Base-by-base conservation (phyloP, 257 asterid genomes). In the Scutellaria baicalensis region DNA sequence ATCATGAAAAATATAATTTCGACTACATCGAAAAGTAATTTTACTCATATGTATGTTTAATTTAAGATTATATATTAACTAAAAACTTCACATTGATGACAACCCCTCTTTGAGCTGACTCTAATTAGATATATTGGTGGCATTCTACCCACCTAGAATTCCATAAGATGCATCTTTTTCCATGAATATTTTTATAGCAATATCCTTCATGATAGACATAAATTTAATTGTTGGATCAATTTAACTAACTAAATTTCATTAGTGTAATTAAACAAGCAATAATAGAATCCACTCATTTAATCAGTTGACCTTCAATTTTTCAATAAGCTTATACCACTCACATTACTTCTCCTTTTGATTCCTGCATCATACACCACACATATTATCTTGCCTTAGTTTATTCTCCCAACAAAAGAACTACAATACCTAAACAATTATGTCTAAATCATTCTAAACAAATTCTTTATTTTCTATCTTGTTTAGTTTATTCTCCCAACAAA, bases 271-370 rank as follows among this genome's bases (percentile, higher is more conserved):
- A 70, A 20, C 51, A 23, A 43, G 9, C 13, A 44, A 36, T 36
- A 2, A 23, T 40, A 40, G 9, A 14, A 62, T n/a, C 45, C 45
- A 64, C 55, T 40, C 20, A 40, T 50, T 58, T 20, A 1, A 14
- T 50, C n/a, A 69, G 77, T 77, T 71, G 70, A 59, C 77, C 64
- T 51, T 75, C 49, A 52, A 69, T 63, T 51, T 31, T 6, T 27
- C 33, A 27, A 14, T 11, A 65, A 50, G 9, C 18, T 3, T 2
- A 9, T 16, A 6, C 52, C 59, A 72, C 70, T 13, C 8, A 20
- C 13, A 17, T 2, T 20, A 73, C 10, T 58, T 50, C 14, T 33
- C 51, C 38, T 59, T 50, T 52, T 40, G 52, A 31, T 36, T 68
- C 17, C 64, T 69, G 61, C 71, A 35, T 54, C 67, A 38, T 21